Evolutionary conservation across 352 stramenopile genomes (phyloP), one percentile per base, ranked within the genome.

Genomic region (Phytopythium vexans): DNA sequence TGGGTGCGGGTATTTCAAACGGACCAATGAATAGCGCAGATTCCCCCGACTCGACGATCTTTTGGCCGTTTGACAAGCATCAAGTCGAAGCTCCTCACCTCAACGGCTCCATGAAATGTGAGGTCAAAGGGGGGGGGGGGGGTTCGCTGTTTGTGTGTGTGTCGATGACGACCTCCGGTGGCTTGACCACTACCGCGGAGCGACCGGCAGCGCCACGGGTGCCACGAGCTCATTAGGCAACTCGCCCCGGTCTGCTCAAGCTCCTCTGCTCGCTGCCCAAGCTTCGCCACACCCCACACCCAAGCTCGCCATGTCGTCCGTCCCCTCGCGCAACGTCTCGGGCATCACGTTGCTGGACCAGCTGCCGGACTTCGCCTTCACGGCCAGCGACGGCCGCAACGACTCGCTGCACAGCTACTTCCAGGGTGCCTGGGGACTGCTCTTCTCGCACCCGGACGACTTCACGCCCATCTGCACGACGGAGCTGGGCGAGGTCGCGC

Each of bases 381-480:
- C 76, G 10, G 76, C 74, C 9, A 87, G 76, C 55, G 70, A 83
- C 49, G 82, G 72, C 48, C 54, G 49, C 32, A 70, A 76, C 60
- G 71, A 60, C 37, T 66, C 66, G 37, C 65, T 95, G 37, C 74
- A 92, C 44, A 51, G 68, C 33, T 89, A 89, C 69, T 80, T 92
- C 46, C 64, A 64, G 7, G 75, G 69, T 46, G 71, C 60, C 5
- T 92, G 78, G 83, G 77, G 70, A 1, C 44, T 89, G 52, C 58
- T 97, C 12, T 95, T 95, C 62, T 91, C 68, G 51, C 89, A 97
- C 56, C 91, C 89, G 15, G 84, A 88, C 49, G 89, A 98, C 66
- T 97, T 96, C 66, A 97, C 89, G 36, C 92, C 92, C 12, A 92
- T 98, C 49, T 97, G 90, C 68, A 98, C 90, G 11, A 98, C 90